Conservation (phyloP, 108 stramenopile species). For the Epithemia pelagica region DNA sequence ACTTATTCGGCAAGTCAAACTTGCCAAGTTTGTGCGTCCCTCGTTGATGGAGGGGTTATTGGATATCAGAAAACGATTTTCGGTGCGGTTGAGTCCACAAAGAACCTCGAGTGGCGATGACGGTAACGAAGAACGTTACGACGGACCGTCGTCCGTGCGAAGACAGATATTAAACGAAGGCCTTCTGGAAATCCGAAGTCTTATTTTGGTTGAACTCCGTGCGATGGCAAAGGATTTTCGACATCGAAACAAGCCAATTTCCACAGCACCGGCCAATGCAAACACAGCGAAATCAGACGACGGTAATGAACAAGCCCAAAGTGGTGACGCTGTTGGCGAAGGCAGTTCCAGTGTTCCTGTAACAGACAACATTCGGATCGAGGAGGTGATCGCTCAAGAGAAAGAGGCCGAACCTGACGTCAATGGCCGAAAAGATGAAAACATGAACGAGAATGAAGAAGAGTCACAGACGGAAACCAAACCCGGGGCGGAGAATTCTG, state of each 20-base stretch:
- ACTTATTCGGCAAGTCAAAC: slow-evolving; percentile 25
- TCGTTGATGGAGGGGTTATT: slow-evolving; percentile 27
- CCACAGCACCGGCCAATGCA: too few species aligned
- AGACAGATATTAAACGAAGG: slow-evolving; percentile 34
- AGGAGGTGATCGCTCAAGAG: neutral
- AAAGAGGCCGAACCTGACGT: too few species aligned
- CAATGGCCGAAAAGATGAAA: neutral
- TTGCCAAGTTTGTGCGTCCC: slow-evolving; percentile 39
- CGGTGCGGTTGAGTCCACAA: slow-evolving; percentile 23
- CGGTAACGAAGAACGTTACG: slow-evolving; percentile 8
- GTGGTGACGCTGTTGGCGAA: neutral
- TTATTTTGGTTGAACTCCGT: slow-evolving; percentile 41
- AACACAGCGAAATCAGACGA: neutral
- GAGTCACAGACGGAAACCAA: too few species aligned
- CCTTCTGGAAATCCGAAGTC: slow-evolving; percentile 47
- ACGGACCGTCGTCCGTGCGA: slow-evolving; percentile 25
- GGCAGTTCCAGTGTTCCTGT: neutral
- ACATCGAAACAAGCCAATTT: slow-evolving; percentile 22
- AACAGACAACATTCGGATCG: neutral
- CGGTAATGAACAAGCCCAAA: neutral
- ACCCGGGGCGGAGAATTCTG: too few species aligned
- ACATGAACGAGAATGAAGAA: too few species aligned
- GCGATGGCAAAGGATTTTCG: slow-evolving; percentile 48
- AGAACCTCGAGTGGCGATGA: slow-evolving; percentile 16
- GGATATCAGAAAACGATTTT: slow-evolving; percentile 29